Conservation (phyloP, 345 rosid genomes). For the Pelargonium nanum region DNA sequence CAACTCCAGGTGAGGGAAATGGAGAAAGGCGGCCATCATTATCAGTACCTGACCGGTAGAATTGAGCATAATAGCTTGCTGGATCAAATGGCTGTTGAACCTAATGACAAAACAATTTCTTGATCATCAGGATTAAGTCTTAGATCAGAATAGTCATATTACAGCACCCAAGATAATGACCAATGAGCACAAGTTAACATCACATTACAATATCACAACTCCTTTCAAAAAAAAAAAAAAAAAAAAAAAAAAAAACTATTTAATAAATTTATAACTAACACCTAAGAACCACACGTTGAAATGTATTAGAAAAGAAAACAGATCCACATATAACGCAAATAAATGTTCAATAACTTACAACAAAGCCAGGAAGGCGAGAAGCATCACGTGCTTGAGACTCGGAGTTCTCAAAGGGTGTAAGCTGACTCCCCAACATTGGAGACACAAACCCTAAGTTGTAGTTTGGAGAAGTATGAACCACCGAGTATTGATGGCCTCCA, state of each 20-base stretch:
- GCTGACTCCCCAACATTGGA: constrained; percentile 53
- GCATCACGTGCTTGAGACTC: constrained; percentile 71
- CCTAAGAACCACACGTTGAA: constrained; percentile 1
- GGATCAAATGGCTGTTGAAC: constrained; percentile 80
- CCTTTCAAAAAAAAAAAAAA: not conserved
- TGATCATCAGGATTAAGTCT: constrained; percentile 13
- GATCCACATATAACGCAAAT: constrained; percentile 8
- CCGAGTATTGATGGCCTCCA: constrained; percentile 46
- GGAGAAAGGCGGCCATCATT: constrained; percentile 78
- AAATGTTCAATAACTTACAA: constrained; percentile 35
- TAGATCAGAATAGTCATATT: constrained; percentile 2
- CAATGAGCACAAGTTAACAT: not conserved
- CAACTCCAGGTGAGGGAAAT: constrained; percentile 54
- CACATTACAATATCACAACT: not conserved
- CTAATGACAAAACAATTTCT: constrained; percentile 29
- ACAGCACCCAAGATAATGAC: not conserved
- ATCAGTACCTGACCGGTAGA: constrained; percentile 60
- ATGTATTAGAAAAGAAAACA: not conserved
- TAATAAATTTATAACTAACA: not conserved
- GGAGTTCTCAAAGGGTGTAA: constrained; percentile 53
- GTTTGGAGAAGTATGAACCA: constrained; percentile 48
- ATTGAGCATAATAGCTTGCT: constrained; percentile 64
- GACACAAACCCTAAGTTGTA: constrained; percentile 52
- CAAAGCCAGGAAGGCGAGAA: constrained; percentile 64
- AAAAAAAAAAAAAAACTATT: not conserved